A percentile compares a stretch with the other conserved stretches of the same genome.
Conservation (phyloP, 139 green algal species). For the Picochlorum costavermella region DNA sequence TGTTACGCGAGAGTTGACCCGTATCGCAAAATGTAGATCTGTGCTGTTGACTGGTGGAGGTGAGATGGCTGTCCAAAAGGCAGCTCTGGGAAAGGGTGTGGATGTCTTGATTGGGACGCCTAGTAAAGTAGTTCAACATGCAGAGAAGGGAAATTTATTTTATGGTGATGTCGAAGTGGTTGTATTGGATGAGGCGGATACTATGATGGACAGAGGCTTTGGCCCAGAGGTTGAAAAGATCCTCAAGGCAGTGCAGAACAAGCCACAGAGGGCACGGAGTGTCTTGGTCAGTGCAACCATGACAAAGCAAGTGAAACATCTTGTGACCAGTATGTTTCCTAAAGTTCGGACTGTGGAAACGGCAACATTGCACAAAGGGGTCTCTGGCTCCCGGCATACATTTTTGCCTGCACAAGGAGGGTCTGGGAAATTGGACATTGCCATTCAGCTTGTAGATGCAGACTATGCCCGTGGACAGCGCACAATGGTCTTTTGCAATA, state of each 20-base stretch:
- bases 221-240: constrained; percentile 57
- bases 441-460: constrained; percentile 54
- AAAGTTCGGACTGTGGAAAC: constrained; percentile 59
- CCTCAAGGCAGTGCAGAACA: constrained; percentile 52
- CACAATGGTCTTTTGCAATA: constrained; percentile 95
- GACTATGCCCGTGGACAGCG: constrained; percentile 28
- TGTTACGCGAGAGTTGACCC: constrained; percentile 76
- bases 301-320: constrained; percentile 45
- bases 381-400: constrained; percentile 60
- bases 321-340: constrained; percentile 59
- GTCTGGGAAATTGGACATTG: constrained; percentile 70
- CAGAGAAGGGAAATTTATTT: constrained; percentile 64
- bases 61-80: constrained; percentile 40
- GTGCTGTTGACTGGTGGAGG: constrained; percentile 43
- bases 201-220: constrained; percentile 77
- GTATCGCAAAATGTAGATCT: constrained; percentile 67
- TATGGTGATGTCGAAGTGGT: constrained; percentile 69
- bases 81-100: constrained; percentile 47
- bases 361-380: constrained; percentile 60
- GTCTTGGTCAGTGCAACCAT: constrained; percentile 90
- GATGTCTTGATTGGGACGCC: constrained; percentile 88
- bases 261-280: constrained; percentile 39
- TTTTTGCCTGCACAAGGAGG: constrained; percentile 63
- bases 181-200: constrained; percentile 97
- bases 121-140: constrained; percentile 69